Conservation (phyloP, 257 asterid genomes). For the Schizonepeta tenuifolia region DNA sequence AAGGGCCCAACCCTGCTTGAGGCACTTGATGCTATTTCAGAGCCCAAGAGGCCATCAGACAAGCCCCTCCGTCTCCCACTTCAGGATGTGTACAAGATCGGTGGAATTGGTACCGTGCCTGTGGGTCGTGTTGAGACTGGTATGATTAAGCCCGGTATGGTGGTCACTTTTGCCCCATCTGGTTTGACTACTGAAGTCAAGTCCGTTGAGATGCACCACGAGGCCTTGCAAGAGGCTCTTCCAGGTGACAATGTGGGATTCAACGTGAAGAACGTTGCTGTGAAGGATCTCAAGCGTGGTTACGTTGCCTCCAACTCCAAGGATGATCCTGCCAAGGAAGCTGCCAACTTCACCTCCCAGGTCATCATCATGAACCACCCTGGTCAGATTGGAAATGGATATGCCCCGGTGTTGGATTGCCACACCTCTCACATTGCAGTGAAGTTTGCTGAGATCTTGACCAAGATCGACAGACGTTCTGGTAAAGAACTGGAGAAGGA, state of each 20-base stretch:
- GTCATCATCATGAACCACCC: conserved; percentile 77
- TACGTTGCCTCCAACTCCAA: conserved; percentile 76
- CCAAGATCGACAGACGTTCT: conserved; percentile 83
- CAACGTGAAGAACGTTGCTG: conserved; percentile 83
- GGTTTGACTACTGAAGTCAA: conserved; percentile 80
- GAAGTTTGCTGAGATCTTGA: conserved; percentile 61
- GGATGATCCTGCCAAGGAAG: conserved; percentile 80
- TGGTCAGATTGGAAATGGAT: conserved; percentile 71
- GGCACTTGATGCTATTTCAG: conserved; percentile 61
- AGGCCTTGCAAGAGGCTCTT: conserved; percentile 67
- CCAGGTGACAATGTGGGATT: conserved; percentile 81
- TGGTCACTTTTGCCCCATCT: conserved; percentile 71
- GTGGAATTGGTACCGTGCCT: conserved; percentile 58
- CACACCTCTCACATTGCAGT: conserved; percentile 79
- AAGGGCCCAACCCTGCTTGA: conserved; percentile 89
- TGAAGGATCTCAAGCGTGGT: conserved; percentile 85
- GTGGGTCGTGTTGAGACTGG: conserved; percentile 30
- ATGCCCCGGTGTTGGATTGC: conserved; percentile 69
- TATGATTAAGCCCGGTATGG: conserved; percentile 63
- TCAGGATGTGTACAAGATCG: conserved; percentile 83
- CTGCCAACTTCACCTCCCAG: conserved; percentile 65
- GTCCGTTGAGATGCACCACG: conserved; percentile 85
- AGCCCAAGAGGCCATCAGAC: conserved; percentile 88
- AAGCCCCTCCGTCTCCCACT: conserved; percentile 84
- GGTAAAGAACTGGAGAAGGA: conserved; percentile 82